Percentiles rank a stretch among this genome's conserved stretches.
These are phyloP conservation scores for Lepidium africanum DNA, from an alignment of 345 rosid species.

Conservation along the genomic window DNA sequence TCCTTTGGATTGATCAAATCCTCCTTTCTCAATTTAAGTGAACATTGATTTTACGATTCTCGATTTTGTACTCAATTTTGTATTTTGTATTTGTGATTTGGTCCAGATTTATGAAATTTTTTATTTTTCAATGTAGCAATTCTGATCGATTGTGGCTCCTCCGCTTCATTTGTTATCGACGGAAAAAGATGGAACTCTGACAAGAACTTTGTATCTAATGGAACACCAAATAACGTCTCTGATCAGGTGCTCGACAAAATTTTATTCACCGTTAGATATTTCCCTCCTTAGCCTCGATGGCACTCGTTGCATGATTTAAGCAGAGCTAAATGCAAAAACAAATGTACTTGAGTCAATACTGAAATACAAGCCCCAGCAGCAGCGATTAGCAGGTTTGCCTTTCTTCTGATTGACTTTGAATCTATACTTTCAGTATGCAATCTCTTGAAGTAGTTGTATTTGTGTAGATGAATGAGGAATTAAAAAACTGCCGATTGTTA, in stretches of 20 bases:
- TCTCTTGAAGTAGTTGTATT: slow-evolving; percentile 78
- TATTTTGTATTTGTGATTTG: too few species aligned
- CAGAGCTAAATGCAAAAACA: not conserved
- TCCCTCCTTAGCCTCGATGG: slow-evolving; percentile 36
- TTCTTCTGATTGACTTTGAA: slow-evolving; percentile 59
- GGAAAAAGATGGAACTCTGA: slow-evolving; percentile 64
- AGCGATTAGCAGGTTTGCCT: slow-evolving; percentile 73
- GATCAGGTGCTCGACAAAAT: slow-evolving; percentile 17
- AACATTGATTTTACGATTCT: too few species aligned
- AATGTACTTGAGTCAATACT: slow-evolving; percentile 52
- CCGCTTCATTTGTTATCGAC: slow-evolving; percentile 25
- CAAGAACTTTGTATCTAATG: slow-evolving; percentile 32
- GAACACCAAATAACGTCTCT: slow-evolving; percentile 42
- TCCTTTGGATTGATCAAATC: too few species aligned
- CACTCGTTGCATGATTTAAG: slow-evolving; percentile 20
- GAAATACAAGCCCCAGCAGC: slow-evolving; percentile 93
- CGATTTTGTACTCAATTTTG: too few species aligned
- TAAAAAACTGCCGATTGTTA: too few species aligned
- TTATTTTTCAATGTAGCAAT: slow-evolving; percentile 22
- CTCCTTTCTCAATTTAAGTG: too few species aligned
- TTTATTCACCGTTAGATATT: slow-evolving; percentile 74
- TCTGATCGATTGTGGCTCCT: slow-evolving; percentile 73
- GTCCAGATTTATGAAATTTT: not conserved
- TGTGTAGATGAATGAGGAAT: slow-evolving; percentile 82
- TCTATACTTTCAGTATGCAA: slow-evolving; percentile 62